Percentiles rank a stretch among this genome's conserved stretches.
These are phyloP conservation scores for Pseudogymnoascus sp. DNA, from an alignment of 2,329 filamentous ascomycete species.

Conservation along the genomic window DNA sequence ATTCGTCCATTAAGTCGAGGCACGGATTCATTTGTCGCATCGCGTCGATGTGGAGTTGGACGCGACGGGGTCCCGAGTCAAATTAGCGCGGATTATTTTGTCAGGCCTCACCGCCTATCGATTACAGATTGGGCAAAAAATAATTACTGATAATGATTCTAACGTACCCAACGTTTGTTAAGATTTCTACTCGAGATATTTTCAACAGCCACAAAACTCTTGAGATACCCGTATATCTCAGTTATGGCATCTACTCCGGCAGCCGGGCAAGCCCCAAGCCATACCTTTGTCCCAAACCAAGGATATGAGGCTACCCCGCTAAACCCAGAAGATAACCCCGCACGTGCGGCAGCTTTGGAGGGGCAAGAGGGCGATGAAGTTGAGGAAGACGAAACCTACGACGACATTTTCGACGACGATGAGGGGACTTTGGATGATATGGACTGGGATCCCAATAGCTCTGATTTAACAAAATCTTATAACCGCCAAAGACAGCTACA, in stretches of 20 bases:
- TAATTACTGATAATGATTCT: conserved; percentile 7
- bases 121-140: conserved; percentile 10
- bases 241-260: conserved; percentile 25
- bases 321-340: conserved; percentile 26
- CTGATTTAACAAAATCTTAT: conserved; percentile 72
- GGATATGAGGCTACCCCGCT: conserved; percentile 35
- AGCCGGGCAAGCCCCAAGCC: conserved; percentile 36
- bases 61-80: conserved; percentile 3
- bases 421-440: conserved; percentile 52
- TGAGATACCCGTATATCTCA: conserved; percentile 2
- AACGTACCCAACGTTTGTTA: neutral
- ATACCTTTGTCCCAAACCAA: conserved; percentile 40
- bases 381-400: conserved; percentile 36
- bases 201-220: neutral
- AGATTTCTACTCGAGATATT: neutral
- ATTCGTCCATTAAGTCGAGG: conserved; percentile 7
- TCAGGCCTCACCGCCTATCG: conserved; percentile 6
- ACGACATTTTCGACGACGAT: conserved; percentile 47
- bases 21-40: conserved; percentile 7
- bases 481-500: conserved; percentile 72
- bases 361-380: conserved; percentile 20
- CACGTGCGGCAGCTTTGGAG: conserved; percentile 24
- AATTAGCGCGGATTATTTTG: conserved; percentile 7
- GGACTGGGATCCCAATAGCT: conserved; percentile 46
- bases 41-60: conserved; percentile 8